A percentile compares a stretch with the other conserved stretches of the same genome.
Evolutionary conservation across 2,329 filamentous ascomycete species (phyloP).

Genomic region (Mollisiaceae sp.): DNA sequence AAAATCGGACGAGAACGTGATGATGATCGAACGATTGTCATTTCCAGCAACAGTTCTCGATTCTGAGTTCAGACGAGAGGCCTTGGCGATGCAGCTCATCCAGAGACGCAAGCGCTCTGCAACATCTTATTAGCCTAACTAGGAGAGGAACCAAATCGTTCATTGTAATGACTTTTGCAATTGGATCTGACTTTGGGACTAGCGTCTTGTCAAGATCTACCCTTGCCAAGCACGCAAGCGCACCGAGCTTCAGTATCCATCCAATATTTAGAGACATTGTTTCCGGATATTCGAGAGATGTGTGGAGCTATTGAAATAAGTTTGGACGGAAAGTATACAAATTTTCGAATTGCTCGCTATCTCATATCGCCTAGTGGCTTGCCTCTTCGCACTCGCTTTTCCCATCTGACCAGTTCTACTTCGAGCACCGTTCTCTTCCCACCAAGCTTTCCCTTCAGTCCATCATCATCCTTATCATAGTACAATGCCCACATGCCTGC

Average conservation of each 20-base stretch:
- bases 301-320: neutral
- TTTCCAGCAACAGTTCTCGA: neutral
- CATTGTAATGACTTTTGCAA: neutral
- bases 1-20: slow-evolving; percentile 16
- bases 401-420: slow-evolving; percentile 57
- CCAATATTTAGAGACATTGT: neutral
- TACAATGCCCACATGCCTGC: slow-evolving; percentile 57
- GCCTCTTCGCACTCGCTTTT: slow-evolving; percentile 47
- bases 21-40: slow-evolving; percentile 10
- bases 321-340: neutral
- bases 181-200: neutral
- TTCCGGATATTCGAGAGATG: neutral
- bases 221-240: neutral
- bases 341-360: slow-evolving; percentile 4
- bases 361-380: slow-evolving; percentile 28
- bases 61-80: neutral
- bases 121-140: neutral
- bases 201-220: slow-evolving; percentile 10
- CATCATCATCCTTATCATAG: slow-evolving; percentile 55
- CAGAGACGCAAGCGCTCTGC: neutral
- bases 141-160: neutral
- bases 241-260: neutral
- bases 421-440: slow-evolving; percentile 57
- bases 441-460: slow-evolving; percentile 51
- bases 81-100: neutral